Evolutionary conservation across 352 stramenopile genomes (phyloP).

Genomic region (Aphanomyces stellatus): DNA sequence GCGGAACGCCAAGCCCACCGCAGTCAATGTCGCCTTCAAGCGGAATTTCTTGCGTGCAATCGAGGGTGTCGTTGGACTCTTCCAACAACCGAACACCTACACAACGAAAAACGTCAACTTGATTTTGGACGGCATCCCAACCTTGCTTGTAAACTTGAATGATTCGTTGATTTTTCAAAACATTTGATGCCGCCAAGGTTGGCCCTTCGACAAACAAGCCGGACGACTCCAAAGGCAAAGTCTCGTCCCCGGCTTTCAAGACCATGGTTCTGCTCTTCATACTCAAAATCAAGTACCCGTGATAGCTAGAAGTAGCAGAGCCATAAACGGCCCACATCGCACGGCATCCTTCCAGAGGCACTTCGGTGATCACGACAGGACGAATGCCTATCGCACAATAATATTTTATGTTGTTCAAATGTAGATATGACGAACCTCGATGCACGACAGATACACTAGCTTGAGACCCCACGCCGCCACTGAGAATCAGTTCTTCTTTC

Average conservation of each 20-base stretch:
- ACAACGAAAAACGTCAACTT: background rate
- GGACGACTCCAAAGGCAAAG: constrained; percentile 65
- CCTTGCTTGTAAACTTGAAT: constrained; percentile 83
- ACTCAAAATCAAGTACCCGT: constrained; percentile 78
- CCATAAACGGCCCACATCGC: constrained; percentile 83
- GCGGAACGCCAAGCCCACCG: constrained; percentile 78
- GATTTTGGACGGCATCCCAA: no score
- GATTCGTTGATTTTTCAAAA: constrained; percentile 76
- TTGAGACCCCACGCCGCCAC: constrained; percentile 50
- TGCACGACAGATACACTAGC: constrained; percentile 69
- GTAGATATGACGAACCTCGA: constrained; percentile 25
- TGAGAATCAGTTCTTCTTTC: constrained; percentile 69
- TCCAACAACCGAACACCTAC: constrained; percentile 11
- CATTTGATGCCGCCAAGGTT: constrained; percentile 64
- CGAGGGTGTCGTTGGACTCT: constrained; percentile 23
- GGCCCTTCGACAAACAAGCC: constrained; percentile 77
- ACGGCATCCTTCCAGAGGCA: constrained; percentile 67
- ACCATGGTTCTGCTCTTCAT: constrained; percentile 78
- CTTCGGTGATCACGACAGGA: constrained; percentile 76
- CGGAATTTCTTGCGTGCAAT: constrained; percentile 78
- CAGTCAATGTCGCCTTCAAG: constrained; percentile 71
- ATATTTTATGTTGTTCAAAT: background rate
- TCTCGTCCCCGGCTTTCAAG: constrained; percentile 72
- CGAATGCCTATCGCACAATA: constrained; percentile 30
- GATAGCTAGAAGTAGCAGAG: constrained; percentile 38